A percentile compares a stretch with the other conserved stretches of the same genome.
These are phyloP conservation scores for Amanita polypyramis DNA, from an alignment of 768 basidiomycete genomes.

Conservation along the genomic window DNA sequence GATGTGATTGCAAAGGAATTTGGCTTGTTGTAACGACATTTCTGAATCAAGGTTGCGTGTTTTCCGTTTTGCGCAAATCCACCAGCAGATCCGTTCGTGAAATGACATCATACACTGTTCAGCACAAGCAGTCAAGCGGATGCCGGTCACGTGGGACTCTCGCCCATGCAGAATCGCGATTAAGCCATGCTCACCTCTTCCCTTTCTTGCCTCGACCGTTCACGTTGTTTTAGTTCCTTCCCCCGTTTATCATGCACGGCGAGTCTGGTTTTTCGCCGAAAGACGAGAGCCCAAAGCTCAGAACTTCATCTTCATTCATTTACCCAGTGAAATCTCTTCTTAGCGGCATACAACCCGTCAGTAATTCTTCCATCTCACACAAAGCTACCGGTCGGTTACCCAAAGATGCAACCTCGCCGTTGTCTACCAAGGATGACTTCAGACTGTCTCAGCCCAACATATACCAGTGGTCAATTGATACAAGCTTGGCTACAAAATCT, in stretches of 20 bases:
- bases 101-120: no score
- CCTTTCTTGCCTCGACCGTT: neutral
- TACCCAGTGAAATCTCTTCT: conserved; percentile 33
- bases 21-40: conserved; percentile 12
- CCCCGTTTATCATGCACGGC: neutral
- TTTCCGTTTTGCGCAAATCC: neutral
- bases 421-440: neutral
- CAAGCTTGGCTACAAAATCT: neutral
- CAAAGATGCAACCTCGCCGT: neutral
- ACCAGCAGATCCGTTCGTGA: no score
- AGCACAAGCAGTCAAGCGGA: no score
- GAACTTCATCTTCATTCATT: conserved; percentile 19
- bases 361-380: neutral
- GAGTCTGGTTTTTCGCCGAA: conserved; percentile 6
- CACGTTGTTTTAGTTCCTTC: no score
- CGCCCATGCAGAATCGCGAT: neutral
- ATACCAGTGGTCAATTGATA: neutral
- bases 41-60: neutral
- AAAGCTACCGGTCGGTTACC: no score
- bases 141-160: no score
- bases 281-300: neutral
- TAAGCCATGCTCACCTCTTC: neutral
- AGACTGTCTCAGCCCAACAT: neutral
- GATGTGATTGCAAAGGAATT: conserved; percentile 43
- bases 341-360: conserved; percentile 24